phyloP scores from a whole-genome alignment of 192 early-diverging fungal genomes.

The Linnemannia elongata region DNA sequence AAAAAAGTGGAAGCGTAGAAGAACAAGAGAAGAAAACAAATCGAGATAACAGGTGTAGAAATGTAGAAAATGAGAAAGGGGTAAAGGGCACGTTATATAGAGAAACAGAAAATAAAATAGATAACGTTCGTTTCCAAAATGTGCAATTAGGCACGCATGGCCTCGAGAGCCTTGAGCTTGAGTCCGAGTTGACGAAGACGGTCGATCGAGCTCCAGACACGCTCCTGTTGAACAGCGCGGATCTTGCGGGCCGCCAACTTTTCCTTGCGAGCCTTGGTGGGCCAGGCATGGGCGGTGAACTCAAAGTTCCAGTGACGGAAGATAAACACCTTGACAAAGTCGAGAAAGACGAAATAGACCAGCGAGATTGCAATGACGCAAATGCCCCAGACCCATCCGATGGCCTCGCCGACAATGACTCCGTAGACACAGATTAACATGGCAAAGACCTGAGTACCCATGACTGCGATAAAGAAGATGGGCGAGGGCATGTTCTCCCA shows the following conservation, averaged over 20 bases:
- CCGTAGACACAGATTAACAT: constrained; percentile 84
- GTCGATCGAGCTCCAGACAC: constrained; percentile 53
- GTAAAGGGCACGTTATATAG: background rate
- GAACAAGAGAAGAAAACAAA: background rate
- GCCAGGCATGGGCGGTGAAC: constrained; percentile 87
- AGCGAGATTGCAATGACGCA: constrained; percentile 81
- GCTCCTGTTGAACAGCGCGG: constrained; percentile 61
- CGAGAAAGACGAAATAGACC: constrained; percentile 86
- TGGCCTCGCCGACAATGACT: constrained; percentile 72
- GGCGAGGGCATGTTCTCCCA: constrained; percentile 89
- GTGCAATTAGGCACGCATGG: constrained; percentile 22
- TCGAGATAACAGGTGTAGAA: background rate
- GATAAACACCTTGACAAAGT: constrained; percentile 91
- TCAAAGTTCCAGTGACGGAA: constrained; percentile 93
- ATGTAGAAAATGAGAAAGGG: background rate
- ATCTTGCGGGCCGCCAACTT: constrained; percentile 72
- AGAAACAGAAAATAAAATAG: background rate
- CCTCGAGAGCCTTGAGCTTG: constrained; percentile 43
- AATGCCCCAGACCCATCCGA: constrained; percentile 84
- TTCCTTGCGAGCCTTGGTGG: constrained; percentile 71
- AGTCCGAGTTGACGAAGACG: constrained; percentile 32
- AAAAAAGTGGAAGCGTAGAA: background rate
- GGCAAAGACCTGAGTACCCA: constrained; percentile 94
- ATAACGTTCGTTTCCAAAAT: background rate
- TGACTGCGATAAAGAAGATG: constrained; percentile 86